Conservation (phyloP, 495 filamentous ascomycete genomes). For the Podospora tetraspora region DNA sequence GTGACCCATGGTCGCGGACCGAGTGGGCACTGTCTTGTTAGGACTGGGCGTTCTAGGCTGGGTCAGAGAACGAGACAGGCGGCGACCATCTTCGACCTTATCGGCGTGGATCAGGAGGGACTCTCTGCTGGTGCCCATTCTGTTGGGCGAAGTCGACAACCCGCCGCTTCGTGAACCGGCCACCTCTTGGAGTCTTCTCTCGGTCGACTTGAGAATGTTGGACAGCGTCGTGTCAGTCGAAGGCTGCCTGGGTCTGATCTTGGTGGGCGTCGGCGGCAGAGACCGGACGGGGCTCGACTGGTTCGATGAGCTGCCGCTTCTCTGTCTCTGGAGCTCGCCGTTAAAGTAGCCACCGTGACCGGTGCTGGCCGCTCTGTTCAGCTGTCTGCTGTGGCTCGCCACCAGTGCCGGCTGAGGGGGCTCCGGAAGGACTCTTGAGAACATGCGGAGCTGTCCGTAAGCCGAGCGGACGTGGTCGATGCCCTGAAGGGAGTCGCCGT, state of each 20-base stretch:
- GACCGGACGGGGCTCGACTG: conserved; percentile 14
- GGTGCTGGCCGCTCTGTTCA: background rate
- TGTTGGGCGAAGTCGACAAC: background rate
- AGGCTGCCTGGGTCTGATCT: conserved; percentile 20
- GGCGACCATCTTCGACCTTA: background rate
- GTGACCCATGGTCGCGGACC: conserved; percentile 8
- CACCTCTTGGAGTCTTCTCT: conserved; percentile 36
- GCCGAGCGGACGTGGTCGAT: conserved; percentile 7
- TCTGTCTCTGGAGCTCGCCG: background rate
- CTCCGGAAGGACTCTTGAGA: conserved; percentile 13
- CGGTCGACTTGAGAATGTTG: conserved; percentile 40
- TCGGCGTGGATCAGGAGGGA: conserved; percentile 1
- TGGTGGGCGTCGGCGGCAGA: conserved; percentile 18
- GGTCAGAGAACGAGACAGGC: background rate
- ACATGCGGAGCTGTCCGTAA: conserved; percentile 16
- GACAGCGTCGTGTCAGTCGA: conserved; percentile 39
- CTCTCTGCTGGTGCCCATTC: conserved; percentile 3
- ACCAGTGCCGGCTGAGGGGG: conserved; percentile 20
- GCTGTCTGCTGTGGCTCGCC: background rate
- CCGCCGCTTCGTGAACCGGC: background rate
- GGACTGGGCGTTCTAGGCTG: conserved; percentile 21
- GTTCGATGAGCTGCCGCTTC: background rate
- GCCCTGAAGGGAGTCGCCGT: conserved; percentile 2
- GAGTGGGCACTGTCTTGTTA: conserved; percentile 1
- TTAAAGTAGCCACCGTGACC: background rate